Base-by-base conservation (phyloP, 2,329 filamentous ascomycete species). In the Colletotrichum sp. region DNA sequence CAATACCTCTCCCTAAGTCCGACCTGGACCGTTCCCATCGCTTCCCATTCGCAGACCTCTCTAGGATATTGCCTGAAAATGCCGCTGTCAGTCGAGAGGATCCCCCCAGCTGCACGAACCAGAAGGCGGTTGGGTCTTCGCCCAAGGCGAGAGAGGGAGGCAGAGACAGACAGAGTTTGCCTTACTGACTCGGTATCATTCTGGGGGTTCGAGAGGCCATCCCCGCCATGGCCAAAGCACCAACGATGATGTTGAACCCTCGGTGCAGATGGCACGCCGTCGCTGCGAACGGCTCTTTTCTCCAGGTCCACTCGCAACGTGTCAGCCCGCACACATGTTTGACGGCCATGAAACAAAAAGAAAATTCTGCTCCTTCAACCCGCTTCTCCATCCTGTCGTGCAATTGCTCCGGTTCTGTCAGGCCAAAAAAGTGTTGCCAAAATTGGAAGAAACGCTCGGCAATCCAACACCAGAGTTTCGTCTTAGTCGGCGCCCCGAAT, bases 11-110 rank as follows among this genome's bases (percentile, higher is more conserved):
- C 62, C 60, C 55, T 69, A 52, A 28, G 5, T n/a, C 36, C 72
- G 24, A 71, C 30, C 72, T 39, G 21, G 34, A 44, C 70, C 64
- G 26, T 32, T 28, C 39, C 69, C 63, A 39, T 44, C 36, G 63
- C 73, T 73, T 73, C 73, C 70, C 64, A 73, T 76, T 65, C 49
- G 70, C 64, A 34, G 74, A 24, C 44, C 32, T 16, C 62, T 32
- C 73, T 69, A 21, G 73, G 64, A 73, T 76, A 44, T 64, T 76
- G 70, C 73, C 24, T 69, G 70, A 49, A 76, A 49, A 55, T 18
- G 57, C 70, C 64, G 74, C 59, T 69, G 70, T 69, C 70, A 74
- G 34, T 28, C 49, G 70, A 62, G 64, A 44, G 70, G 57, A 49
- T 65, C 34, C 24, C 18, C 36, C n/a, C 57, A 59, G 39, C 64